phyloP scores from a whole-genome alignment of 2,329 filamentous ascomycete genomes.

The Hymenoscyphus repandus region DNA sequence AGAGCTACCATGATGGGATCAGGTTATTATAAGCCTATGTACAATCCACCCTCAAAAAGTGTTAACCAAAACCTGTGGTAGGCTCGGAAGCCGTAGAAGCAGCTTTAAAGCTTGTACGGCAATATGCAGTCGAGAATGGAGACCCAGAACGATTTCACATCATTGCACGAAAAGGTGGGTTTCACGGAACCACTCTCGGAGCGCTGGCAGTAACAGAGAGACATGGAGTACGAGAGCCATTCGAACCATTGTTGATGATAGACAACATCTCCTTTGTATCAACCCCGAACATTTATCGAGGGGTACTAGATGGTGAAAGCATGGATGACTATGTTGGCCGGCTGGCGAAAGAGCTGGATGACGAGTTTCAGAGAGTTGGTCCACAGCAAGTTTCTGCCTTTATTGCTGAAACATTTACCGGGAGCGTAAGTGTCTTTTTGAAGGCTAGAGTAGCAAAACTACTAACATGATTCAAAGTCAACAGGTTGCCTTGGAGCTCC shows the following conservation, averaged over 20 bases:
- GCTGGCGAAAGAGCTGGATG: slow-evolving; percentile 55
- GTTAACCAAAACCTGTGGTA: neutral
- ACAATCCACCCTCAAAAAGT: neutral
- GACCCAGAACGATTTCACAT: slow-evolving; percentile 36
- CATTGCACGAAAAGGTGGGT: slow-evolving; percentile 57
- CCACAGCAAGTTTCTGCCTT: slow-evolving; percentile 58
- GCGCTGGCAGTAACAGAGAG: slow-evolving; percentile 48
- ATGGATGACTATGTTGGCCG: slow-evolving; percentile 47
- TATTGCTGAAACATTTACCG: slow-evolving; percentile 59
- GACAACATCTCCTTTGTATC: slow-evolving; percentile 48
- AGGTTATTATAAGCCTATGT: neutral
- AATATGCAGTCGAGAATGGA: slow-evolving; percentile 39
- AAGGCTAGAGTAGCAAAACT: neutral
- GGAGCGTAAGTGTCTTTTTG: slow-evolving; percentile 35
- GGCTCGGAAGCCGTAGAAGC: slow-evolving; percentile 9
- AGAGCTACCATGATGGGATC: slow-evolving; percentile 2
- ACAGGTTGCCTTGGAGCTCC: slow-evolving; percentile 61
- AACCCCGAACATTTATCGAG: slow-evolving; percentile 57
- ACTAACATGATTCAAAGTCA: slow-evolving; percentile 30
- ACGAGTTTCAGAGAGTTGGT: slow-evolving; percentile 51
- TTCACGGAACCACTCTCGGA: slow-evolving; percentile 62
- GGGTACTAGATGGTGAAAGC: slow-evolving; percentile 40
- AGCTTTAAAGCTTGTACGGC: slow-evolving; percentile 42
- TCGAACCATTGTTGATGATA: slow-evolving; percentile 52
- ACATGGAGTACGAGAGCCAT: slow-evolving; percentile 46